These are phyloP conservation scores for Trichosanthes truncata DNA, from an alignment of 306 rosid genomes.

Conservation along the genomic window DNA sequence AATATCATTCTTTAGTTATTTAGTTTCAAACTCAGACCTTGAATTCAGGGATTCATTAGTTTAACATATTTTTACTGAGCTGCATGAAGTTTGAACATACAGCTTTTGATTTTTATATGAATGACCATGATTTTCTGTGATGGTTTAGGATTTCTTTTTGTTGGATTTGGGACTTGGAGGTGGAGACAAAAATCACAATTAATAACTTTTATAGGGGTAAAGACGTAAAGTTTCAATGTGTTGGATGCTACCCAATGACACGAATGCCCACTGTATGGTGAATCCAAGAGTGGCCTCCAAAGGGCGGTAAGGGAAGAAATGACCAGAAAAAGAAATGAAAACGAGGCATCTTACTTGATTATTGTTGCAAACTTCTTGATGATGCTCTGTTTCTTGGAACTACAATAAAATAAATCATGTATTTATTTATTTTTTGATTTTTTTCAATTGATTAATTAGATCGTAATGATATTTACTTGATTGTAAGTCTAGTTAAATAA, in stretches of 20 bases:
- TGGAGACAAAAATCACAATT: constrained; percentile 3
- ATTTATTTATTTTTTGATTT: not conserved
- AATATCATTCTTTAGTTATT: not conserved
- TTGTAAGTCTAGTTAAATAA: not conserved
- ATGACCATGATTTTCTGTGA: constrained; percentile 22
- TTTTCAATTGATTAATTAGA: not conserved
- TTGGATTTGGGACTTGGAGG: constrained; percentile 14
- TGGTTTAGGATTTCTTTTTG: not conserved
- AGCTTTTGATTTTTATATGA: not conserved
- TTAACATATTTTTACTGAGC: not conserved
- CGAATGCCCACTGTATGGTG: constrained; percentile 1
- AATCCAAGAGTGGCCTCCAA: not conserved
- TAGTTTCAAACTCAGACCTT: not conserved
- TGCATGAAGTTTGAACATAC: not conserved
- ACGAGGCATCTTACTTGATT: not conserved
- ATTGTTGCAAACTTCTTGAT: not conserved
- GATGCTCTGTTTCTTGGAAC: constrained; percentile 12
- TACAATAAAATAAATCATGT: not conserved
- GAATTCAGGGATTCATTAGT: not conserved
- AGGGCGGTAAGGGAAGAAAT: not conserved
- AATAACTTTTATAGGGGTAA: not conserved
- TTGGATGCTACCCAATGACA: not conserved
- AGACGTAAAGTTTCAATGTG: constrained; percentile 22
- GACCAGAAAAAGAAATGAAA: not conserved
- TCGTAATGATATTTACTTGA: not conserved